Base-by-base conservation (phyloP, 305 asterid species). In the Plantago coronopus region DNA sequence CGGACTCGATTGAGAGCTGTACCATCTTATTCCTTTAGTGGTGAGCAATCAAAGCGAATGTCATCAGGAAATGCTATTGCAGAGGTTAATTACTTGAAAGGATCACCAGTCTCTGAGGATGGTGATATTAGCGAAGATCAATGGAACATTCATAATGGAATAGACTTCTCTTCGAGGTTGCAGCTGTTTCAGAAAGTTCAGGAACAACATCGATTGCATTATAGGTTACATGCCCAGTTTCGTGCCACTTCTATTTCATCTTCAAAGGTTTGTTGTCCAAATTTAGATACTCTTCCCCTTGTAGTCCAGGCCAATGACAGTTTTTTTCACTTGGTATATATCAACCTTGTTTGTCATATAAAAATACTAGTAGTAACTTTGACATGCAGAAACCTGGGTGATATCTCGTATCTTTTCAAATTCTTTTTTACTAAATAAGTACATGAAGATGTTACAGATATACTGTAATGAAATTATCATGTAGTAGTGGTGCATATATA, bases 1-100 rank as follows among this genome's bases (percentile, higher is more conserved):
- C 79, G 89, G 64, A 94, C 96, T 50, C 83, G 97, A 27, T 72
- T 94, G 69, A 87, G 85, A 78, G 85, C 99, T 27, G 95, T 94
- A 14, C 99, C 99, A 37, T 71, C 95, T 17, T 82, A 83, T 78
- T 81, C 95, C 65, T 88, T 89, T 77, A 78, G 87, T 50, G 81
- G 84, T 2, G 89, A 79, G 67, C 84, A 73, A 56, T 69, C 76
- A 61, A 83, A 70, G 66, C 81, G 61, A 67, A 61, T 71, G 57
- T 60, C 81, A 62, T 71, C 81, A 17, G 88, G 81, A 69, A 83
- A 68, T 63, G 72, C 72, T 45, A 55, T 65, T 42, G 17, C 80
- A 31, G 89, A 75, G 48, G 72, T 56, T 57, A 78, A 79, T 69
- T 44, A 68, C 51, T 48, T 63, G 50, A 74, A 73, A 1, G 89